Base-by-base conservation (phyloP, 805 yeast species). In the Blastobotrys mokoenaii region DNA sequence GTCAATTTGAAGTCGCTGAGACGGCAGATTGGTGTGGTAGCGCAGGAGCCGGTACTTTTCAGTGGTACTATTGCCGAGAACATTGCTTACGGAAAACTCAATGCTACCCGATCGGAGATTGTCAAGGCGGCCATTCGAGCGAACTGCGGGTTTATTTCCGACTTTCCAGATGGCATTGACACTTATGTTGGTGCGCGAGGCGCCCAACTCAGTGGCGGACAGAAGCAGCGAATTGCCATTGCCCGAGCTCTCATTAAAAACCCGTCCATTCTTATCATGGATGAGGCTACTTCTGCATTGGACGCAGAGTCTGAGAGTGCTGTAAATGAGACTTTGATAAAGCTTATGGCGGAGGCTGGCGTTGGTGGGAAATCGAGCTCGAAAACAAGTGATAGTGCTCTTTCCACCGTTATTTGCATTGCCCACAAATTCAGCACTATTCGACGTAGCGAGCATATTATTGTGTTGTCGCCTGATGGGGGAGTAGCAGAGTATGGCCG, bases 241-340 rank as follows among this genome's bases (percentile, higher is more conserved):
- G 96, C 97, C 1, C 73, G 97, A 49, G 86, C 96, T 0, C 71
- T 90, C 43, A 71, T 90, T 43, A 70, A 84, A 43, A 73, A 80
- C 38, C 97, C 97, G 1, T 72, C 81, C 5, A 72, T 90, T n/a
- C 67, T 90, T 47, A 78, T 90, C 29, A 66, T 90, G 47, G 97
- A 90, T 62, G 97, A 90, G 62, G 96, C 97, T 11, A 90, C 97
- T 0, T 84, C 95, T 30, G 97, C 97, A 0, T 68, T 90, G 43
- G 97, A 90, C 59, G 79, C 94, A 10, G 84, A 84, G 45, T 82
- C 89, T 54, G 97, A 90, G 59, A 81, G 83, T 54, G 76, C 85
- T 2, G 94, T 90, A 35, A 85, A 87, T 60, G 75, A 74, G 42
- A 86, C 94, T 7, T 66, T 90, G 49, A 60, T 68, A 27, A 62